A percentile compares a stretch with the other conserved stretches of the same genome.
These are phyloP conservation scores for Mycena metata DNA, from an alignment of 768 basidiomycete genomes.

Conservation along the genomic window DNA sequence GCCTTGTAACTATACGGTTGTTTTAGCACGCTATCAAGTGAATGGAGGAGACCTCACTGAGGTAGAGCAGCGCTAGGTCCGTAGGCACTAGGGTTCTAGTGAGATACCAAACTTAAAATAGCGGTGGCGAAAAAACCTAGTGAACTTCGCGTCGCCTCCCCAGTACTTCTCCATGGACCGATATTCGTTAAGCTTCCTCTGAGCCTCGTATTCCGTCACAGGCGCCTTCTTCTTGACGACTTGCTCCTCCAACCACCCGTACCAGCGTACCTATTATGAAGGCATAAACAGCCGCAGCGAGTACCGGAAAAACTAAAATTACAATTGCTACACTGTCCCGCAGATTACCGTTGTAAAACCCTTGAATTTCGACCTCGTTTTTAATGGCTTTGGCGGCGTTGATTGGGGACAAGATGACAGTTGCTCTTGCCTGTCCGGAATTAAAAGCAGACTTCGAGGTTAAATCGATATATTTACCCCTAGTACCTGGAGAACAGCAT, in stretches of 20 bases:
- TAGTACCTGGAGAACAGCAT: constrained; percentile 67
- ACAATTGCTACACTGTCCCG: constrained; percentile 78
- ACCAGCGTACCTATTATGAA: constrained; percentile 51
- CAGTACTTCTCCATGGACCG: constrained; percentile 70
- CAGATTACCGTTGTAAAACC: constrained; percentile 76
- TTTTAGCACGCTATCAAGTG: constrained; percentile 31
- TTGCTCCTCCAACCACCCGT: constrained; percentile 38
- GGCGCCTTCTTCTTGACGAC: constrained; percentile 34
- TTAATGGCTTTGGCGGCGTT: constrained; percentile 71
- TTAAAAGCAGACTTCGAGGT: constrained; percentile 19
- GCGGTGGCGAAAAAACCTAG: constrained; percentile 74
- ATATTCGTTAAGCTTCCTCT: constrained; percentile 69
- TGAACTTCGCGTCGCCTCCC: constrained; percentile 78
- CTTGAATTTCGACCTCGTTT: constrained; percentile 71
- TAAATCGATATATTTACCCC: constrained; percentile 8
- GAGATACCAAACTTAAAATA: constrained; percentile 51
- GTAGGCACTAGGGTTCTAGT: constrained; percentile 25
- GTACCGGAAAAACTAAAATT: not conserved
- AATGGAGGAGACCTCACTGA: constrained; percentile 11
- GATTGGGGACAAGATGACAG: constrained; percentile 60
- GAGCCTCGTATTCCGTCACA: constrained; percentile 59
- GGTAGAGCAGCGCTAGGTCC: constrained; percentile 44
- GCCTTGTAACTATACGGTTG: constrained; percentile 80
- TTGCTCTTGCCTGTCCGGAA: constrained; percentile 56
- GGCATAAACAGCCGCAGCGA: not conserved